phyloP scores from a whole-genome alignment of 2,329 filamentous ascomycete species.

The Penicillium sp. region DNA sequence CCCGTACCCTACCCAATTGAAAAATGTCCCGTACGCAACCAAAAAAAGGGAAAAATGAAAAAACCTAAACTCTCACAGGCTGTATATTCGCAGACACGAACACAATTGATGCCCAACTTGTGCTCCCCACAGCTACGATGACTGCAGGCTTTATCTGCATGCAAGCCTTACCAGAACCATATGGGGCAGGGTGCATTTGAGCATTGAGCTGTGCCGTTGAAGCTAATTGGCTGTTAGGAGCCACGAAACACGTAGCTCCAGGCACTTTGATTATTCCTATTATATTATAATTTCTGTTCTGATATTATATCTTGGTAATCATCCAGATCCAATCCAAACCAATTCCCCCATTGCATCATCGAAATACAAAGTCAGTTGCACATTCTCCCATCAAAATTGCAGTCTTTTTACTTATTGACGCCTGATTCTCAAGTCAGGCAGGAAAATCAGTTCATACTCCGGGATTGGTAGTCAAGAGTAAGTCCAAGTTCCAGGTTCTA shows the following conservation, averaged over 20 bases:
- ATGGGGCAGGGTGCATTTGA: slow-evolving; percentile 2
- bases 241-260: background rate
- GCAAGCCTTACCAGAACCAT: slow-evolving; percentile 6
- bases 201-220: background rate
- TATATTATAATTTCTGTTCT: background rate
- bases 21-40: background rate
- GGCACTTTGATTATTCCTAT: background rate
- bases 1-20: background rate
- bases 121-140: background rate
- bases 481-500: background rate
- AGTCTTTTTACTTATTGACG: background rate
- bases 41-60: background rate
- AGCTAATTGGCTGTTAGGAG: background rate
- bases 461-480: slow-evolving; percentile 6
- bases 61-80: background rate
- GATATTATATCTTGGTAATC: background rate
- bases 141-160: slow-evolving; percentile 3
- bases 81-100: background rate
- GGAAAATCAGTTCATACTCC: background rate
- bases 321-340: background rate
- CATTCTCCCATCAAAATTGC: background rate
- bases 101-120: slow-evolving; percentile 11
- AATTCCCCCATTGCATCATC: background rate
- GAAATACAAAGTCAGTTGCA: no score
- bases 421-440: slow-evolving; percentile 15